phyloP scores from a whole-genome alignment of 2,329 filamentous ascomycete genomes.

The Penicillium sp. region DNA sequence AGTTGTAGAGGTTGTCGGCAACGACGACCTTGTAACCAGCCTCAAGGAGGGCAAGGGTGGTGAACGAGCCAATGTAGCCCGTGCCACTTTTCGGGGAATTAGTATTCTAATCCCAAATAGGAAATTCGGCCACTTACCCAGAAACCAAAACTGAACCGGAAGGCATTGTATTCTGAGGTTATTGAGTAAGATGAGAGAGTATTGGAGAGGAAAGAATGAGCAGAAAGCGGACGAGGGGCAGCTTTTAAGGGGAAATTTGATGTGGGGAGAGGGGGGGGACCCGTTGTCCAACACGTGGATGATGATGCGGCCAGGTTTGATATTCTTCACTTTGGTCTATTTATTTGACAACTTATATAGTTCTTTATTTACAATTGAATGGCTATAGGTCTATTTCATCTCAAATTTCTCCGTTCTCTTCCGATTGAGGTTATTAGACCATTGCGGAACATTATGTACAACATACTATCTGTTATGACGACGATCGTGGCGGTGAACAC shows the following conservation, averaged over 20 bases:
- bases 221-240: constrained; percentile 10
- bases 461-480: neutral
- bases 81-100: constrained; percentile 63
- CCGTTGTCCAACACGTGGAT: neutral
- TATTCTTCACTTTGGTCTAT: neutral
- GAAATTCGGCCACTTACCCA: constrained; percentile 61
- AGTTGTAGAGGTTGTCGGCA: constrained; percentile 96
- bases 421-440: neutral
- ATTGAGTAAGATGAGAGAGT: neutral
- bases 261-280: constrained; percentile 3
- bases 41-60: constrained; percentile 83
- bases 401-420: neutral
- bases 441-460: neutral
- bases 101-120: constrained; percentile 18
- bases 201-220: neutral
- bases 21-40: constrained; percentile 96
- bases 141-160: constrained; percentile 87
- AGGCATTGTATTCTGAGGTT: constrained; percentile 55
- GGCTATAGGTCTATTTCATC: neutral
- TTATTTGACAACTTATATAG: neutral
- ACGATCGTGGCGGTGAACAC: neutral
- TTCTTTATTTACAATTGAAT: neutral
- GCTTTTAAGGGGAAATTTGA: constrained; percentile 16
- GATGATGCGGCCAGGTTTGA: constrained; percentile 11
- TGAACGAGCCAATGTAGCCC: constrained; percentile 99